phyloP scores from a whole-genome alignment of 2,329 filamentous ascomycete genomes.

The Hypomyces rosellus region DNA sequence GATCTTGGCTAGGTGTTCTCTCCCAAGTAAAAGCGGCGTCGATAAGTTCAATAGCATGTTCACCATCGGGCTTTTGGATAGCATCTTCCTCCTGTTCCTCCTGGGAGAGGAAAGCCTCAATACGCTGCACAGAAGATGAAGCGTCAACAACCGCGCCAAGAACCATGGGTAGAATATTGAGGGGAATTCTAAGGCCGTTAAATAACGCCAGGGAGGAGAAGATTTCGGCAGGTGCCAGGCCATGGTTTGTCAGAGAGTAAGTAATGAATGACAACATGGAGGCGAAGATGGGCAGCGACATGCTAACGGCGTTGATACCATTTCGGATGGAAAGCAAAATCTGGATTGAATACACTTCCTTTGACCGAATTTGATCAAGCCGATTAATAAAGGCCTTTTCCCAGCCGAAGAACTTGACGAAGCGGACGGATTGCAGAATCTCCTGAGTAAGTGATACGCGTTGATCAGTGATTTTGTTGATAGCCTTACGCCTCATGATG shows the following conservation, averaged over 20 bases:
- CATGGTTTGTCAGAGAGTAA: slow-evolving; percentile 59
- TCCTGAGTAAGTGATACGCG: slow-evolving; percentile 88
- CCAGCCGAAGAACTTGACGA: slow-evolving; percentile 97
- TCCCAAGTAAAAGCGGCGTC: slow-evolving; percentile 87
- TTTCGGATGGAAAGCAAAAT: slow-evolving; percentile 76
- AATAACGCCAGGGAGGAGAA: slow-evolving; percentile 94
- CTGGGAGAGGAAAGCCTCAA: slow-evolving; percentile 79
- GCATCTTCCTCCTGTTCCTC: slow-evolving; percentile 78
- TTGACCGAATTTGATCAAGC: slow-evolving; percentile 64
- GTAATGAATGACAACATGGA: slow-evolving; percentile 95
- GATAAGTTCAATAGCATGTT: slow-evolving; percentile 65
- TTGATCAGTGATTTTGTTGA: slow-evolving; percentile 93
- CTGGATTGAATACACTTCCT: slow-evolving; percentile 81
- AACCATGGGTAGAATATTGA: slow-evolving; percentile 83
- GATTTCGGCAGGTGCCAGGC: slow-evolving; percentile 66
- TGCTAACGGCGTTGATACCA: slow-evolving; percentile 73
- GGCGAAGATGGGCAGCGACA: slow-evolving; percentile 86
- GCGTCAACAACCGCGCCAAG: slow-evolving; percentile 88
- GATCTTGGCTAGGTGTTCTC: slow-evolving; percentile 49
- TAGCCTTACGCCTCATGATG: slow-evolving; percentile 66
- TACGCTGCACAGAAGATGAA: slow-evolving; percentile 74
- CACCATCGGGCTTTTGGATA: slow-evolving; percentile 45
- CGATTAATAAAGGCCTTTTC: slow-evolving; percentile 78
- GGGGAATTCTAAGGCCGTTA: slow-evolving; percentile 81
- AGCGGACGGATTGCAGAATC: slow-evolving; percentile 82